A percentile compares a stretch with the other conserved stretches of the same genome.
These are phyloP conservation scores for Volvox africanus DNA, from an alignment of 139 green algal genomes.

Conservation along the genomic window DNA sequence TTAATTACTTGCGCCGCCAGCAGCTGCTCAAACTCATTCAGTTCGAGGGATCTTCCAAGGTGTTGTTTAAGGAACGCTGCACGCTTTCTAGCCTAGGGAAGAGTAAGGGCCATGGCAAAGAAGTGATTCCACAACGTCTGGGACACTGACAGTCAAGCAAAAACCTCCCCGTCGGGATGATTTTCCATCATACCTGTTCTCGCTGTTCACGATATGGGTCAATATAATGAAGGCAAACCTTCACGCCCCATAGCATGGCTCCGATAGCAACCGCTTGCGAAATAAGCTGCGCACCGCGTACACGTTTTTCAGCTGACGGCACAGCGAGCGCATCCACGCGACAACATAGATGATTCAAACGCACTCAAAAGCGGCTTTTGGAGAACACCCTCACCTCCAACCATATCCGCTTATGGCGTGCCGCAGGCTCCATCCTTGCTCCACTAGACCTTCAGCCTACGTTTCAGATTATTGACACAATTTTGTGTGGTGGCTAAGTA, in stretches of 20 bases:
- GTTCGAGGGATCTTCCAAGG: constrained; percentile 60
- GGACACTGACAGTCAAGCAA: not conserved
- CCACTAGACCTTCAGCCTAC: no score
- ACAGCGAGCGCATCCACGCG: no score
- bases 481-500: no score
- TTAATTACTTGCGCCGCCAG: constrained; percentile 81
- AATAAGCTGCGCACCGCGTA: constrained; percentile 41
- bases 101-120: not conserved
- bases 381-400: not conserved
- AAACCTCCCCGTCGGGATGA: not conserved
- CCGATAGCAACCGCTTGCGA: constrained; percentile 52
- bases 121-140: not conserved
- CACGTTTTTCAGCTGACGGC: no score
- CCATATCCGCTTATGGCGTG: not conserved
- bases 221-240: constrained; percentile 63
- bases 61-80: constrained; percentile 53
- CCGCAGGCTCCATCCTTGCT: constrained; percentile 3
- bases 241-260: constrained; percentile 59
- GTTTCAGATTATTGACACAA: no score
- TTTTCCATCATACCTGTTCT: constrained; percentile 43
- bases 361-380: not conserved
- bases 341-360: not conserved
- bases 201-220: constrained; percentile 70
- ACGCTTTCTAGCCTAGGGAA: constrained; percentile 62
- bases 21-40: constrained; percentile 76